Conservation (phyloP, 1,139 yeast species). For the Suhomyces terraborum region DNA sequence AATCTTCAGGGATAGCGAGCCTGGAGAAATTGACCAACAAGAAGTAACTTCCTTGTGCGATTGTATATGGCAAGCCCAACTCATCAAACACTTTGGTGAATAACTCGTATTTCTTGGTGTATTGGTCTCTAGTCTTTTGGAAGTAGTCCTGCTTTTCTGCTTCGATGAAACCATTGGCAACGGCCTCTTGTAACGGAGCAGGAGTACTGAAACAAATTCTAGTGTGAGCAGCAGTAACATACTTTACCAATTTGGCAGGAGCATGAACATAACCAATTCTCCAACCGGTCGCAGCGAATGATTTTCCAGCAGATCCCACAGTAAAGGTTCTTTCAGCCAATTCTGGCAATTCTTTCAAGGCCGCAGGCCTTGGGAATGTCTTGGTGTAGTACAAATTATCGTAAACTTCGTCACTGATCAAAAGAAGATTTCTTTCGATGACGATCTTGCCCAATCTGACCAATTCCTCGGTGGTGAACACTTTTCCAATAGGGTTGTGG, state of each 20-base stretch:
- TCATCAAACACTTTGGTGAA: constrained; percentile 81
- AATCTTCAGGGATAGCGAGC: constrained; percentile 73
- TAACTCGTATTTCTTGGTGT: constrained; percentile 67
- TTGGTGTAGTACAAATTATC: constrained; percentile 78
- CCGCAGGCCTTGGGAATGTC: constrained; percentile 79
- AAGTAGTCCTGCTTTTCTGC: constrained; percentile 70
- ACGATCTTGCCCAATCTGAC: constrained; percentile 75
- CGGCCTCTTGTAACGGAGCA: constrained; percentile 93
- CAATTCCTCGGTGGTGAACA: constrained; percentile 75
- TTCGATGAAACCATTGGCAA: constrained; percentile 68
- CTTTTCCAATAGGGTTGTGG: constrained; percentile 94
- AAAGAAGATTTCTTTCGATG: constrained; percentile 75
- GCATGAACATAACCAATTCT: constrained; percentile 96
- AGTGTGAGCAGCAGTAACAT: constrained; percentile 88
- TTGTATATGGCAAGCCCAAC: constrained; percentile 81
- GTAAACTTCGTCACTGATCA: constrained; percentile 92
- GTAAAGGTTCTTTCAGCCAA: constrained; percentile 77
- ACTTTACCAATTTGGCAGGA: constrained; percentile 74
- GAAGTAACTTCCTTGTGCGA: constrained; percentile 92
- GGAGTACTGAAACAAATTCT: constrained; percentile 89
- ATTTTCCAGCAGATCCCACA: constrained; percentile 96
- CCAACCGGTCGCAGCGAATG: constrained; percentile 99
- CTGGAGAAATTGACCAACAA: constrained; percentile 83
- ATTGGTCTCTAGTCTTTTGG: constrained; percentile 64
- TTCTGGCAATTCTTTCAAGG: constrained; percentile 67